Conservation (phyloP, 2,329 filamentous ascomycete species). For the Penicillium brasilianum region DNA sequence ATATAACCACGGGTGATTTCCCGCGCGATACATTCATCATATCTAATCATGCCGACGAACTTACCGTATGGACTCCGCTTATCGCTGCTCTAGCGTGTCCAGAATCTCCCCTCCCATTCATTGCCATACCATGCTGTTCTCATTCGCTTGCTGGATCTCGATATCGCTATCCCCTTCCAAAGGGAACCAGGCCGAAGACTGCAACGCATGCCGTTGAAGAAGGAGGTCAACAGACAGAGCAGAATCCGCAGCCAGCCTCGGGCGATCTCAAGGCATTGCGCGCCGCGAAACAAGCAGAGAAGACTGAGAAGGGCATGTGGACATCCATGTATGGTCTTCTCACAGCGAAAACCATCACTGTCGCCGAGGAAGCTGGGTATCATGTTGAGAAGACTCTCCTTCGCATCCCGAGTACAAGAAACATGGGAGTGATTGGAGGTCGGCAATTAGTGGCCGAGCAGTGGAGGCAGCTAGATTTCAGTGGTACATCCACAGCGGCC, state of each 20-base stretch:
- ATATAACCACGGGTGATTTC: constrained; percentile 65
- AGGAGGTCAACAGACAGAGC: constrained; percentile 16
- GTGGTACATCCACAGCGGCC: background rate
- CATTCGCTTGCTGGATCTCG: constrained; percentile 77
- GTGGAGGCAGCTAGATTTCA: constrained; percentile 13
- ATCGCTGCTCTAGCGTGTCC: constrained; percentile 67
- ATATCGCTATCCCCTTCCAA: constrained; percentile 61
- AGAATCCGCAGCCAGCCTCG: constrained; percentile 37
- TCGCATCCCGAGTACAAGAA: constrained; percentile 89
- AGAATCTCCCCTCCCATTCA: constrained; percentile 73
- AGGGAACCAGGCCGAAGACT: constrained; percentile 24
- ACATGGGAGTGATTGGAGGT: constrained; percentile 78
- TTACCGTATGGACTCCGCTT: constrained; percentile 94
- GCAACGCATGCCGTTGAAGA: constrained; percentile 50
- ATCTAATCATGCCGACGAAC: constrained; percentile 94
- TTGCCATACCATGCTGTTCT: constrained; percentile 95
- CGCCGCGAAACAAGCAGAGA: constrained; percentile 39
- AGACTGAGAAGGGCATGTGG: constrained; percentile 41
- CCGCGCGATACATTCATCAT: constrained; percentile 82
- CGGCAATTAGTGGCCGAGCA: constrained; percentile 30
- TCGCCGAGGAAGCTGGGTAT: constrained; percentile 76
- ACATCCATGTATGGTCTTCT: constrained; percentile 82
- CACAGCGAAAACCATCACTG: constrained; percentile 73
- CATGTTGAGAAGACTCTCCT: constrained; percentile 81
- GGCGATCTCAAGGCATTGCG: constrained; percentile 50